Evolutionary conservation across 176 grass and related monocot species (phyloP).

Genomic region (Oryza meyeriana): DNA sequence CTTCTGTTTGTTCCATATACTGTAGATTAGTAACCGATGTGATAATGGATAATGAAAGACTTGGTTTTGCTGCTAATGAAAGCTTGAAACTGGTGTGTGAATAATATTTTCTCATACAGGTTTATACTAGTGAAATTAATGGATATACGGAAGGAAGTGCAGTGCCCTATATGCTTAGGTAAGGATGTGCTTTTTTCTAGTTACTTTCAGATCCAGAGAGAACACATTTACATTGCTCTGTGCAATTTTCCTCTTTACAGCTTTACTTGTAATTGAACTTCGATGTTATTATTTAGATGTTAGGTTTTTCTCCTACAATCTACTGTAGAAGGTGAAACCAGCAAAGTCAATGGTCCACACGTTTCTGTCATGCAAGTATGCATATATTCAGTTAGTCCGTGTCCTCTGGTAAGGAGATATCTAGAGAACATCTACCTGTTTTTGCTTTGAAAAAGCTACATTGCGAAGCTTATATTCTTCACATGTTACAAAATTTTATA

Average conservation of each 20-base stretch:
- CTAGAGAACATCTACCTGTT: neutral
- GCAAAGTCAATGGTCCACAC: neutral
- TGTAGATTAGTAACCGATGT: conserved; percentile 10
- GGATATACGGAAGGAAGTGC: conserved; percentile 65
- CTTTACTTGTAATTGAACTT: neutral
- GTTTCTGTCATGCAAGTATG: neutral
- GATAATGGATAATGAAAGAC: neutral
- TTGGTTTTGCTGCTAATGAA: neutral
- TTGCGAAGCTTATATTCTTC: neutral
- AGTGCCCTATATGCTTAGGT: conserved; percentile 82
- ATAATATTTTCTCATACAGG: conserved; percentile 37
- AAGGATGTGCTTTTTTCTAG: conserved; percentile 6
- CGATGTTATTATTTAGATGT: conserved; percentile 5
- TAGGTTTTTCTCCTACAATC: conserved; percentile 9
- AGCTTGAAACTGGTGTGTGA: neutral
- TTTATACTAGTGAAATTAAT: conserved; percentile 55
- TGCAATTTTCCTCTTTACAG: conserved; percentile 10
- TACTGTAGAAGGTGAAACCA: conserved; percentile 4
- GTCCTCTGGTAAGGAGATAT: neutral
- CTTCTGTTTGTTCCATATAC: conserved; percentile 24
- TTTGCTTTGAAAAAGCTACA: neutral
- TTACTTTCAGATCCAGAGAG: conserved; percentile 23
- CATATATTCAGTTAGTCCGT: neutral
- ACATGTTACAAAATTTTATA: neutral
- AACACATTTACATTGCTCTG: neutral